These are phyloP conservation scores for Tetrapisispora phaffii DNA, from an alignment of 805 yeast genomes.

Conservation along the genomic window DNA sequence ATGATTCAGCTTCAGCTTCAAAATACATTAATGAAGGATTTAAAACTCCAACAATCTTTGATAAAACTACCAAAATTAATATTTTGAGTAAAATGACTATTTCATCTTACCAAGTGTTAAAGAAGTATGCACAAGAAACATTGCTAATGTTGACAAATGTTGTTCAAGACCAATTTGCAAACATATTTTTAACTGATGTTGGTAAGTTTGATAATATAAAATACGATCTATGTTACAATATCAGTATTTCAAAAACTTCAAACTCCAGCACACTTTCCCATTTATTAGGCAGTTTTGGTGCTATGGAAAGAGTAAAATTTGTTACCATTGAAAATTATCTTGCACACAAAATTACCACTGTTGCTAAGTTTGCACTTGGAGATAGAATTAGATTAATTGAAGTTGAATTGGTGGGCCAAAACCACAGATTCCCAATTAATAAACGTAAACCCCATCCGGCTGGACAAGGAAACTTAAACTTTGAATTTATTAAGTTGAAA, in stretches of 20 bases:
- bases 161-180: constrained; percentile 72
- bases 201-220: constrained; percentile 42
- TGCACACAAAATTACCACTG: constrained; percentile 48
- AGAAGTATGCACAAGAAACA: constrained; percentile 60
- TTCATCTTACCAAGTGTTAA: constrained; percentile 52
- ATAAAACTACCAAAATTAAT: constrained; percentile 67
- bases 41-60: constrained; percentile 65
- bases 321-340: constrained; percentile 59
- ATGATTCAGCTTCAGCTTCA: constrained; percentile 18
- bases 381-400: constrained; percentile 33
- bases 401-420: constrained; percentile 27
- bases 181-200: constrained; percentile 58
- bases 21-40: constrained; percentile 47
- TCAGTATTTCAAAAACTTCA: constrained; percentile 37
- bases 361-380: constrained; percentile 50
- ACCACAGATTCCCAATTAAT: constrained; percentile 27
- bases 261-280: constrained; percentile 21
- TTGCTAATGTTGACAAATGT: constrained; percentile 62
- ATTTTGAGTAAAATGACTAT: constrained; percentile 71
- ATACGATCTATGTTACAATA: constrained; percentile 47
- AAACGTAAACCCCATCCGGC: constrained; percentile 44
- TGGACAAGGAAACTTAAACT: constrained; percentile 17
- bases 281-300: constrained; percentile 44
- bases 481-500: constrained; percentile 44
- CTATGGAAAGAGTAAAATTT: constrained; percentile 63